A percentile compares a stretch with the other conserved stretches of the same genome.
phyloP scores from a whole-genome alignment of 2,329 filamentous ascomycete genomes.

The Helotiales sp. region DNA sequence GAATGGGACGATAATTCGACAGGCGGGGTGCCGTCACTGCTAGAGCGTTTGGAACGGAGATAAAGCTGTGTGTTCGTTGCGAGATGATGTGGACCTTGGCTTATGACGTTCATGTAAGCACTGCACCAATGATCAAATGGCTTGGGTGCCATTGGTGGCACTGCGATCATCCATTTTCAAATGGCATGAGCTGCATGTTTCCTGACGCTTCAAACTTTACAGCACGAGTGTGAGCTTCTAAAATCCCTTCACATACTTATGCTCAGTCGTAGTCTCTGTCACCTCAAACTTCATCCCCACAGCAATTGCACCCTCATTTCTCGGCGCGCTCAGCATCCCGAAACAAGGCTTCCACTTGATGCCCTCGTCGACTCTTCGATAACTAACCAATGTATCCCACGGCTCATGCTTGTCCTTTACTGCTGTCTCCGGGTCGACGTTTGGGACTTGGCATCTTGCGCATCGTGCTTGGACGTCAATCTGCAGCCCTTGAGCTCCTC shows the following conservation, averaged over 20 bases:
- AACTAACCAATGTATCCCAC: constrained; percentile 55
- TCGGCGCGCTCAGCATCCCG: constrained; percentile 64
- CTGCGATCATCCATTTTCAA: too few relatives aligned
- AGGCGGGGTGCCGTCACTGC: too few relatives aligned
- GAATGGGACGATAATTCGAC: too few relatives aligned
- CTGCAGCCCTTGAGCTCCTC: constrained; percentile 33
- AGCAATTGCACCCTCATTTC: constrained; percentile 51
- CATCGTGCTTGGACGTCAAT: constrained; percentile 65
- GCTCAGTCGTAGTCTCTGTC: constrained; percentile 54
- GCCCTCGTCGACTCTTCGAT: constrained; percentile 60
- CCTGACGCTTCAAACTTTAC: too few relatives aligned
- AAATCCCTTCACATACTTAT: constrained; percentile 49
- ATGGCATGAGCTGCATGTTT: too few relatives aligned
- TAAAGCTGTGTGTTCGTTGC: too few relatives aligned
- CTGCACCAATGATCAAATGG: too few relatives aligned
- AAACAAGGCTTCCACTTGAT: constrained; percentile 66
- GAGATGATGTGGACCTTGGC: too few relatives aligned
- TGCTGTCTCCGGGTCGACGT: constrained; percentile 56
- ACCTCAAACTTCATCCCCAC: constrained; percentile 62
- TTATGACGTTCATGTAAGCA: too few relatives aligned
- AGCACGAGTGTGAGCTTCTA: too few relatives aligned
- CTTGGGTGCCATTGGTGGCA: too few relatives aligned
- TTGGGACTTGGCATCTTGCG: constrained; percentile 68
- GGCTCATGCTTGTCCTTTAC: constrained; percentile 47
- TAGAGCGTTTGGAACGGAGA: too few relatives aligned